Conservation (phyloP, 768 basidiomycete species). For the Hygrocybe coccinea region DNA sequence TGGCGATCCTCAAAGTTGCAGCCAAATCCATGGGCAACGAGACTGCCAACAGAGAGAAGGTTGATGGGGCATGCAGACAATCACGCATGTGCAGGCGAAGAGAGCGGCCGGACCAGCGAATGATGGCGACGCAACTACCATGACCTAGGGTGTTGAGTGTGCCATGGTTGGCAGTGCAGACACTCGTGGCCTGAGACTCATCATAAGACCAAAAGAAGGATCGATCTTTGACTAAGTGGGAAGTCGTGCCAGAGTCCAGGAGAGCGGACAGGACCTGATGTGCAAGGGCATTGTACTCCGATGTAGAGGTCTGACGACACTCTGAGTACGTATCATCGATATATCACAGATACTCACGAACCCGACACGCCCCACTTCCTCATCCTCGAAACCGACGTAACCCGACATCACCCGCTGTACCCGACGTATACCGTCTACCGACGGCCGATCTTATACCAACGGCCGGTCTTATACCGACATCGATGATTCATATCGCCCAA, state of each 20-base stretch:
- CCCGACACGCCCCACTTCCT: too few relatives aligned
- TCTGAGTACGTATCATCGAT: too few relatives aligned
- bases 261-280: neutral
- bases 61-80: conserved; percentile 26
- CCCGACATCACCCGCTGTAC: too few relatives aligned
- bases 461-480: too few relatives aligned
- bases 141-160: neutral
- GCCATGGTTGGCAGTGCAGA: conserved; percentile 20
- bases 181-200: neutral
- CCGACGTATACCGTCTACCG: too few relatives aligned
- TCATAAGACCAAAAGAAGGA: conserved; percentile 14
- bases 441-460: too few relatives aligned
- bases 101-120: neutral
- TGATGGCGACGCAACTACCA: conserved; percentile 13
- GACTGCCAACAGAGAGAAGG: conserved; percentile 17
- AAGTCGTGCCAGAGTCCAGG: conserved; percentile 20
- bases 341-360: too few relatives aligned
- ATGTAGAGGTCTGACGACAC: too few relatives aligned
- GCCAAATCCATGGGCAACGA: conserved; percentile 10
- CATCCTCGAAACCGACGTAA: too few relatives aligned
- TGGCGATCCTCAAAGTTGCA: conserved; percentile 5
- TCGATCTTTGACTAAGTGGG: conserved; percentile 16
- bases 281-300: neutral
- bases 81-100: conserved; percentile 10
- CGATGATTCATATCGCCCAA: too few relatives aligned